Evolutionary conservation across 352 stramenopile species (phyloP), one percentile per base, ranked within the genome.

Genomic region (Globisporangium barbulae): DNA sequence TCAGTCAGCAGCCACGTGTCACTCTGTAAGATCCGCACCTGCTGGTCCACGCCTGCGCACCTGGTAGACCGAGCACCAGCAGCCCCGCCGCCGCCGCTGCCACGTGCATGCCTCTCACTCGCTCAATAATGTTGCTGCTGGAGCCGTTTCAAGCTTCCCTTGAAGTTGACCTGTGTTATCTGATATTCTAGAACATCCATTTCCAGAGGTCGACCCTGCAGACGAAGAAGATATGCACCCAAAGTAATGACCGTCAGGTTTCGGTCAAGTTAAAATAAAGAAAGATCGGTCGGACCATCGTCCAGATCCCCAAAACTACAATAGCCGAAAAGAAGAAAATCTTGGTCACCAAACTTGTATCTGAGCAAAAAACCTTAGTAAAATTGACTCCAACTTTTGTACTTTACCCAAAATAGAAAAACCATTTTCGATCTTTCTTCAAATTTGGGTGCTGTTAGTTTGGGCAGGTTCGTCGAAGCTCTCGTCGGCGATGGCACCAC

Each of bases 21-120:
- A 3, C 22, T 52, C 28, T 19, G 0, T 25, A 9, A 30, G 19
- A 25, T 22, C 0, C 52, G n/a, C 45, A 90, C 79, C 69, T 80
- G 47, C 81, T 72, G 17, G 79, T 89, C 82, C 80, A 91, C 53
- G 78, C 82, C 41, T 63, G 31, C 3, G 72, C 63, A 1, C 63
- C 48, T 31, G 54, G 61, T 19, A 71, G 65, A 28, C 6, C 8
- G 25, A 67, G 33, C 53, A 53, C 49, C 59, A 48, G 44, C 58
- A 45, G 15, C 72, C 31, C 13, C n/a, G 25, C 9, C 21, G 13
- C 6, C 58, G n/a, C 12, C 53, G 30, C 49, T 22, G 13, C 55
- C 21, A 17, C 35, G 21, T 49, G 56, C 53, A 74, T 52, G 49
- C 7, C 54, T 25, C 25, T 53, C 10, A 31, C 15, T 45, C 15